phyloP scores from a whole-genome alignment of 306 rosid genomes.

The Chamaecrista fasciculata region DNA sequence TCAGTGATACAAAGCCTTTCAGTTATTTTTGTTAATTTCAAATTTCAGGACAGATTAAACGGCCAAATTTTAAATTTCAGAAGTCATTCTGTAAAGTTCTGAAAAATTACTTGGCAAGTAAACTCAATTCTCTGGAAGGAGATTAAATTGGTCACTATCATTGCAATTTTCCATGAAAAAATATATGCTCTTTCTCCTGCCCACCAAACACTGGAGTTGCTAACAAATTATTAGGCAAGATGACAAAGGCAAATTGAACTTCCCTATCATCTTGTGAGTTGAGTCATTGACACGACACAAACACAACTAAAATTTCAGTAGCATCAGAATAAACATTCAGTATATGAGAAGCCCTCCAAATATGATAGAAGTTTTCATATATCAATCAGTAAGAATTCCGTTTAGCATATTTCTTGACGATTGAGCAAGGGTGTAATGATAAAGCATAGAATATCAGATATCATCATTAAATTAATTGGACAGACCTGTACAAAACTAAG shows the following conservation, averaged over 20 bases:
- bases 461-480: slow-evolving; percentile 5
- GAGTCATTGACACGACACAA: background rate
- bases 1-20: background rate
- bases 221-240: background rate
- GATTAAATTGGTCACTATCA: background rate
- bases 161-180: background rate
- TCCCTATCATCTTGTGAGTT: background rate
- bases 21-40: background rate
- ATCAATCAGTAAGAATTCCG: background rate
- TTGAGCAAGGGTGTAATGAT: background rate
- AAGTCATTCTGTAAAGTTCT: background rate
- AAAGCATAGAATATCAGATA: slow-evolving; percentile 6
- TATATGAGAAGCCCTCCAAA: background rate
- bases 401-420: background rate
- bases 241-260: slow-evolving; percentile 1
- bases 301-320: background rate
- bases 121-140: background rate
- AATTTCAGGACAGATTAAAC: background rate
- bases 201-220: background rate
- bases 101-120: background rate
- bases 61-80: background rate
- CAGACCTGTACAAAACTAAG: slow-evolving; percentile 77
- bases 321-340: background rate
- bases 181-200: background rate
- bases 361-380: background rate